Evolutionary conservation across 306 rosid genomes (phyloP).

Genomic region (Pterocarpus macrocarpus): DNA sequence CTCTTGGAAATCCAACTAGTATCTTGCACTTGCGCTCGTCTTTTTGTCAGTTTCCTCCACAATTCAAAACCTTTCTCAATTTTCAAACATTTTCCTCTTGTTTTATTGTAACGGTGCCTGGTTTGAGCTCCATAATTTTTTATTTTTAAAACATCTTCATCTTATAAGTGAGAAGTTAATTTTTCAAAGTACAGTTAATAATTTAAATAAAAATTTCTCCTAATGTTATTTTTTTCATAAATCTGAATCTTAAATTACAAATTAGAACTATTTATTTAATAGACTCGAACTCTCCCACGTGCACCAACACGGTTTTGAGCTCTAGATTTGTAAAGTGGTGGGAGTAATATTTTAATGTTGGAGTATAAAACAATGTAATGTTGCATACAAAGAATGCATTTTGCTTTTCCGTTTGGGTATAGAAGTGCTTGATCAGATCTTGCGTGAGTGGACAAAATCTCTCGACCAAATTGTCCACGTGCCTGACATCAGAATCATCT

Average conservation of each 20-base stretch:
- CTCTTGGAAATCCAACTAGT: slow-evolving; percentile 70
- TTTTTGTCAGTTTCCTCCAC: slow-evolving; percentile 63
- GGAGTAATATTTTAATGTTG: not conserved
- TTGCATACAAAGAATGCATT: slow-evolving; percentile 33
- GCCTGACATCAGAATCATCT: slow-evolving; percentile 64
- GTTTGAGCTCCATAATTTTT: too few relatives aligned
- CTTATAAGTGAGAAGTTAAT: too few relatives aligned
- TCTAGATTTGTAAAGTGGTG: slow-evolving; percentile 18
- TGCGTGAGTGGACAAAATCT: slow-evolving; percentile 22
- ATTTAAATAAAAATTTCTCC: too few relatives aligned
- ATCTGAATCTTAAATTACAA: too few relatives aligned
- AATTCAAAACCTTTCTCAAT: slow-evolving; percentile 62
- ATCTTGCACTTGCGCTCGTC: slow-evolving; percentile 51
- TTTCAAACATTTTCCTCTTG: slow-evolving; percentile 51
- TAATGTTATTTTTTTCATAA: too few relatives aligned
- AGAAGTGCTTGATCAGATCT: slow-evolving; percentile 22
- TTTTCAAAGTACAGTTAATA: too few relatives aligned
- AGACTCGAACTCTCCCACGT: too few relatives aligned
- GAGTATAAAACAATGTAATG: slow-evolving; percentile 26
- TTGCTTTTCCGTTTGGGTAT: slow-evolving; percentile 35
- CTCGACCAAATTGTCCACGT: slow-evolving; percentile 52
- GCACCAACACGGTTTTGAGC: slow-evolving; percentile 35
- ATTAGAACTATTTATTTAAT: too few relatives aligned
- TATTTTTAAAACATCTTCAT: too few relatives aligned
- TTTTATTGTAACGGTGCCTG: not conserved